Percentiles rank a stretch among this genome's conserved stretches.
phyloP scores from a whole-genome alignment of 768 basidiomycete species.

The Mycena chlorophos region DNA sequence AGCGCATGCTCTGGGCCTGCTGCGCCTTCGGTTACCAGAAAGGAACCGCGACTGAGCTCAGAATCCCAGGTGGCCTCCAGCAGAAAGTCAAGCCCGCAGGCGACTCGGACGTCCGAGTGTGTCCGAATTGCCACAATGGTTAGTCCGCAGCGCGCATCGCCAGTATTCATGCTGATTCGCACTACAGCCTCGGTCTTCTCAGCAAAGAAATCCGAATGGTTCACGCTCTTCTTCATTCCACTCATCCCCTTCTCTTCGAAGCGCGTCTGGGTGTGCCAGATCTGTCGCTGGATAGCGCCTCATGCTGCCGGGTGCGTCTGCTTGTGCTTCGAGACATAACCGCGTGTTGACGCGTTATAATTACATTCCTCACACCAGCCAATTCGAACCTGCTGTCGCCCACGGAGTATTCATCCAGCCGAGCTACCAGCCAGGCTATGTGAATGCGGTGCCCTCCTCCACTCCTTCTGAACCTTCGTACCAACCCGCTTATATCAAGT shows the following conservation, averaged over 20 bases:
- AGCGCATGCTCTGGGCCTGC: constrained; percentile 2
- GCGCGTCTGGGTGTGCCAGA: constrained; percentile 69
- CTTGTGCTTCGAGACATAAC: not conserved
- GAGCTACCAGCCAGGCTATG: constrained; percentile 44
- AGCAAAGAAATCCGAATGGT: constrained; percentile 70
- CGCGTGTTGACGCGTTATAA: not conserved
- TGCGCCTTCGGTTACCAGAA: not conserved
- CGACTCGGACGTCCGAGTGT: constrained; percentile 52
- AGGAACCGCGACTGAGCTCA: constrained; percentile 12
- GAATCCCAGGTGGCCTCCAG: constrained; percentile 61
- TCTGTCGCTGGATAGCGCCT: constrained; percentile 65
- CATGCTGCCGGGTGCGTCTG: constrained; percentile 50
- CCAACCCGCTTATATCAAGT: constrained; percentile 16
- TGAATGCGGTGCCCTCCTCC: constrained; percentile 25
- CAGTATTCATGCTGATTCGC: not conserved
- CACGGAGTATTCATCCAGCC: constrained; percentile 31
- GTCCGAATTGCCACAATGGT: constrained; percentile 77
- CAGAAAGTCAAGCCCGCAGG: constrained; percentile 59
- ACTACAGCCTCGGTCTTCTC: constrained; percentile 55
- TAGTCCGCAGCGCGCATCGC: too few relatives aligned
- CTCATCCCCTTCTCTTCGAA: constrained; percentile 63
- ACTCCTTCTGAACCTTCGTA: constrained; percentile 1
- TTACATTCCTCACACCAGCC: constrained; percentile 15
- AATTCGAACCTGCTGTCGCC: constrained; percentile 36
- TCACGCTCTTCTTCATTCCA: constrained; percentile 75